Evolutionary conservation across 306 rosid species (phyloP), one percentile per base, ranked within the genome.

Genomic region (Acmispon strigosus): DNA sequence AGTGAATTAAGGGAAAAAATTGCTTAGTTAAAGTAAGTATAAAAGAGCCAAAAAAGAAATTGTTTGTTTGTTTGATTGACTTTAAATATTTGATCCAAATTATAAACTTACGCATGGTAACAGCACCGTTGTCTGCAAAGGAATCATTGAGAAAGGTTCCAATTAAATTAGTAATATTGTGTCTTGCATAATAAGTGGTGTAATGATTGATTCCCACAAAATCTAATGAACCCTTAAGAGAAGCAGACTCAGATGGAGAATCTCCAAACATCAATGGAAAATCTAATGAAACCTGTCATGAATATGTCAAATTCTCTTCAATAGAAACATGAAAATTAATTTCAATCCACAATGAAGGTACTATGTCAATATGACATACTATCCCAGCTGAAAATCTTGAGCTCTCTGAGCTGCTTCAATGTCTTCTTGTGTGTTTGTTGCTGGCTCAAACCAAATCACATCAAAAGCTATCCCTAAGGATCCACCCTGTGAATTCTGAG

Each of bases 211-310:
- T 95, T 56, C 96, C 99, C 7, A 95, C 88, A 78, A 91, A 95
- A 81, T 95, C 97, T 73, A 86, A 45, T 34, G 99, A 95, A 49
- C 96, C 96, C 71, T 87, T 86, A 9, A 95, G 45, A 61, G 86
- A 83, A 72, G 92, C 37, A 14, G 88, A 42, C 85, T 91, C 89
- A 0, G 78, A 51, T 48, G 34, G 44, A 10, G 97, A 50, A 50
- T 95, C 86, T 19, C 99, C 99, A 36, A 87, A 89, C 39, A 83
- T 85, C 76, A 89, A 82, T 8, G 99, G 99, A 50, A n/a, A n/a
- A n/a, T n/a, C n/a, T 89, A 90, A 34, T 91, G 87, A 75, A 95
- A 91, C 99, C 97, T 95, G n/a, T n/a, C n/a, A n/a, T n/a, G 81
- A 50, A 13, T 41, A 69, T 48, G 20, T 44, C 27, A 59, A 22